Conservation (phyloP, 2,329 filamentous ascomycete species). For the Emergomyces orientalis region DNA sequence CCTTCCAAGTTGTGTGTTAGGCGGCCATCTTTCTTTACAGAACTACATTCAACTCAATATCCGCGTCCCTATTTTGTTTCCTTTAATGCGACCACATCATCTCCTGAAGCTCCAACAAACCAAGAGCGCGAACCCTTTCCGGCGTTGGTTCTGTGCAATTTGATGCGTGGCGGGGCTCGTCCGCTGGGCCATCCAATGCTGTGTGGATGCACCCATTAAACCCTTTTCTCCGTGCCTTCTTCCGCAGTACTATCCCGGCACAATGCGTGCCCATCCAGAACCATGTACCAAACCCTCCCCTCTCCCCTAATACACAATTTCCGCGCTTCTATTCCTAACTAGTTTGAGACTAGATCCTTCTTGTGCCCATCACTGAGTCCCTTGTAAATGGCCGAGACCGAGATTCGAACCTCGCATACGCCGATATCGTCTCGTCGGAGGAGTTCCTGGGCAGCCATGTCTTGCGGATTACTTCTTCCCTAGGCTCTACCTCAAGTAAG, state of each 20-base stretch:
- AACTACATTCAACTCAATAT: neutral
- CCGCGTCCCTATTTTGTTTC: neutral
- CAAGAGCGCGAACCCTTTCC: neutral
- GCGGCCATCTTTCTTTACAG: neutral
- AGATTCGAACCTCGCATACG: constrained; percentile 66
- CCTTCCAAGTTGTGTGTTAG: neutral
- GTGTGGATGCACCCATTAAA: constrained; percentile 95
- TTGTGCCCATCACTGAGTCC: constrained; percentile 88
- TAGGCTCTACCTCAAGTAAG: constrained; percentile 40
- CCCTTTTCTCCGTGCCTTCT: constrained; percentile 96
- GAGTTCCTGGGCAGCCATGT: constrained; percentile 97
- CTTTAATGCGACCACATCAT: neutral
- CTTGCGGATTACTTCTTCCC: constrained; percentile 60
- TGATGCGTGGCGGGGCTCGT: constrained; percentile 30
- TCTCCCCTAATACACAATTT: neutral
- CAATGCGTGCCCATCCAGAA: constrained; percentile 89
- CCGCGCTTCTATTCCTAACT: constrained; percentile 10
- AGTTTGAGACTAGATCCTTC: constrained; percentile 52
- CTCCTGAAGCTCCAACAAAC: neutral
- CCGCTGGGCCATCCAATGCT: constrained; percentile 33
- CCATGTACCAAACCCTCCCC: constrained; percentile 47
- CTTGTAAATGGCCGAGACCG: constrained; percentile 80
- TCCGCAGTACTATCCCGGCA: constrained; percentile 82
- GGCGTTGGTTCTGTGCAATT: constrained; percentile 14
- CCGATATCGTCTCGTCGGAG: constrained; percentile 77